Base-by-base conservation (phyloP, 2,329 filamentous ascomycete genomes). In the Sporothrix pallida region DNA sequence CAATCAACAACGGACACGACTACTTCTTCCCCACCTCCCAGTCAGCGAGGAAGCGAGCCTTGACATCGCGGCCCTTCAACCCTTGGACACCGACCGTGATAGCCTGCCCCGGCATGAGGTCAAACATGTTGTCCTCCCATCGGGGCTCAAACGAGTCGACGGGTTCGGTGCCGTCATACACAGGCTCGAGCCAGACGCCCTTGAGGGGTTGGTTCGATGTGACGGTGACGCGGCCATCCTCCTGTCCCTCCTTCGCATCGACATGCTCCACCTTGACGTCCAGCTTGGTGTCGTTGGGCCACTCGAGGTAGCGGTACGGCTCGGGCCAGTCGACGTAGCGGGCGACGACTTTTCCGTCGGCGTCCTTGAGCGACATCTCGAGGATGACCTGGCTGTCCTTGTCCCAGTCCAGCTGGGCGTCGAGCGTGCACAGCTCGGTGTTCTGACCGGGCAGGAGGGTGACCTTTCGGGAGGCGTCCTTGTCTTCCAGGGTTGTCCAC, bases 241-340 rank as follows among this genome's bases (percentile, higher is more conserved):
- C 65, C 20, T 52, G 31, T 1, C 8, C 13, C 20, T n/a, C 65
- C 4, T 50, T 31, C 7, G 7, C 31, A 37, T 37, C 31, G 44
- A 17, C 44, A 31, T 31, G 63, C 44, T 26, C 13, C 12, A 68
- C 44, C 23, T 83, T 81, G 0, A 92, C 84, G 0, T 77, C 78
- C n/a, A 48, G 23, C 26, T 4, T 54, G 10, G 48, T 67, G n/a
- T 79, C 82, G 1, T 79, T 79, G 72, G 85, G 78, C 10, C 92
- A 80, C 78, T 91, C 88, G 23, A 91, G 79, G 74, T 92, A 91
- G 83, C 92, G 93, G 76, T 93, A 82, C 42, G 91, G 91, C 79
- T 93, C 90, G 0, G 90, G 90, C 90, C 91, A 93, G 81, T 92
- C 91, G 80, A 92, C 87, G 74, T 89, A 88, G 54, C 91, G 83